Percentiles rank a stretch among this genome's conserved stretches.
Evolutionary conservation across 495 filamentous ascomycete species (phyloP).

Genomic region (Talaromyces ruber): DNA sequence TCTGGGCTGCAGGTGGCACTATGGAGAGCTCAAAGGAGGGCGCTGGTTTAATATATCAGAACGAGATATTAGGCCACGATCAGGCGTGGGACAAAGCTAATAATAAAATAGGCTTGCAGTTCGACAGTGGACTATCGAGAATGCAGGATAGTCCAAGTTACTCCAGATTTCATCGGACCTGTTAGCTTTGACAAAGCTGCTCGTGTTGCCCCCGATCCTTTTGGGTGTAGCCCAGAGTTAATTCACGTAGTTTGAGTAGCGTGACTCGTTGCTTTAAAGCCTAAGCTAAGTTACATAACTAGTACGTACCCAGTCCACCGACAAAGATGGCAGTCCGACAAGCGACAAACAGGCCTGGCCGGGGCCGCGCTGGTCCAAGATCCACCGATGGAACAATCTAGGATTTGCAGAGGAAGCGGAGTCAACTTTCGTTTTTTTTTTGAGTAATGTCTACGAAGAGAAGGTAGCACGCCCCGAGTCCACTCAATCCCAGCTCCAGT

Average conservation of each 20-base stretch:
- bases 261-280: not conserved
- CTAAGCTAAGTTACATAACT: not conserved
- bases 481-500: not conserved
- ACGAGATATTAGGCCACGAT: not conserved
- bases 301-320: not conserved
- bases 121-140: not conserved
- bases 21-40: not conserved
- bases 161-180: not conserved
- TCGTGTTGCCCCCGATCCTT: not conserved
- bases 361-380: not conserved
- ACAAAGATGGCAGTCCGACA: not conserved
- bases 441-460: conserved; percentile 1
- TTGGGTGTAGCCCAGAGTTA: not conserved
- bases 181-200: not conserved
- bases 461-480: not conserved
- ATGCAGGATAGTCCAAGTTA: not conserved
- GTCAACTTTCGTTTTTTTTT: not conserved
- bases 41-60: not conserved
- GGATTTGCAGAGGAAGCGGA: not conserved
- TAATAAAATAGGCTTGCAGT: not conserved
- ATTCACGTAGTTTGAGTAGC: not conserved
- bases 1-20: not conserved
- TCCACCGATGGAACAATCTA: not conserved
- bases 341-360: not conserved
- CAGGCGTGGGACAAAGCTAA: not conserved